Base-by-base conservation (phyloP, 1,284 basidiomycete genomes). In the Ceratobasidium sp. region DNA sequence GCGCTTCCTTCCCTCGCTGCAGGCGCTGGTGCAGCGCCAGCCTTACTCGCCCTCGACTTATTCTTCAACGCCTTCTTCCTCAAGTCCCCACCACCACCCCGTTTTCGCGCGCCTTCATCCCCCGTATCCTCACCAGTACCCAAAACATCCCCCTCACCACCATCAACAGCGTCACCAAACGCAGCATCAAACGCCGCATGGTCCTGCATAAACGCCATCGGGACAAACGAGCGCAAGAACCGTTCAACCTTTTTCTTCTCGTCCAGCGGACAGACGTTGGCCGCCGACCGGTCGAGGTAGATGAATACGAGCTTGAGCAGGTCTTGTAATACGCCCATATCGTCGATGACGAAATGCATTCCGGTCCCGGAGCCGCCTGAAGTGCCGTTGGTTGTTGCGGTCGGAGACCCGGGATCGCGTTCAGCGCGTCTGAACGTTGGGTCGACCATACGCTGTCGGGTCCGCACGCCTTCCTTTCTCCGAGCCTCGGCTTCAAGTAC, bases 281-380 rank as follows among this genome's bases (percentile, higher is more conserved):
- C 90, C 81, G 91, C 91, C 68, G 93, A 92, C 82, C 95, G 95
- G 83, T 98, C 97, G 81, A 99, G 89, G 87, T 95, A 98, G 56
- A 93, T 92, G 84, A 95, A 94, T 77, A 97, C 90, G 84, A 99
- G 89, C 88, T 96, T 97, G 84, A 98, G 89, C 15, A 93, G 90
- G 84, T 99, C 97, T 80, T 94, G 92, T 82, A 99, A 86, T 64
- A 97, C 94, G 23, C 90, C 89, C 39, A 90, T 90, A 85, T 99
- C 96, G 79, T 90, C 87, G 84, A 99, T 92, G 70, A 76, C 73
- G 46, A 76, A 76, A 15, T 2, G 1, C 73, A 76, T 76, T 33
- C 73, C 61, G 12, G 60, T 42, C 23, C 42, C 56, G 23, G 44
- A 15, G n/a, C 33, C 73, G 46, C 33, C 49, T 13, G 66, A 51